Conservation (phyloP, 2,329 filamentous ascomycete species). For the Diaporthe vexans region DNA sequence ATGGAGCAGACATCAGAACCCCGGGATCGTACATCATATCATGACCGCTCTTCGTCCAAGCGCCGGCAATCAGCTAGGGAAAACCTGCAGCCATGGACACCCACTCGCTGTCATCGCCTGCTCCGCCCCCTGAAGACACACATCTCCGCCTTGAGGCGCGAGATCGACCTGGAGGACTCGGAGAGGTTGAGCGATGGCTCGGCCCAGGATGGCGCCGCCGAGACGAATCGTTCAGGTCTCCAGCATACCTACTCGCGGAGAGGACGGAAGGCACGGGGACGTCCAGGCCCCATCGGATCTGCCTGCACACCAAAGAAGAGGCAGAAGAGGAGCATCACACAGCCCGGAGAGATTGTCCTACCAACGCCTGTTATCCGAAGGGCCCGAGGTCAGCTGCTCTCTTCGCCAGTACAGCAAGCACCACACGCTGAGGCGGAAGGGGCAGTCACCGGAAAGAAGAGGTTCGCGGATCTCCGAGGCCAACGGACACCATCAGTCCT, state of each 20-base stretch:
- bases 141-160: slow-evolving; percentile 55
- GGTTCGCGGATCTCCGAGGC: slow-evolving; percentile 41
- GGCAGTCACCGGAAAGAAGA: not conserved
- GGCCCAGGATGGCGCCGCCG: not conserved
- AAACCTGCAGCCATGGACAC: slow-evolving; percentile 58
- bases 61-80: slow-evolving; percentile 20
- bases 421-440: not conserved
- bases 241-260: slow-evolving; percentile 43
- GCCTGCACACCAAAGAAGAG: slow-evolving; percentile 4
- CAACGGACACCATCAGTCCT: slow-evolving; percentile 13
- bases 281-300: not conserved
- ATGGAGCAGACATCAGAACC: slow-evolving; percentile 34
- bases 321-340: slow-evolving; percentile 8
- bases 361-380: slow-evolving; percentile 52
- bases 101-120: slow-evolving; percentile 61
- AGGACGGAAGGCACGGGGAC: slow-evolving; percentile 28
- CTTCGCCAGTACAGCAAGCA: slow-evolving; percentile 46
- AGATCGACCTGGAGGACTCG: slow-evolving; percentile 45
- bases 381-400: slow-evolving; percentile 48
- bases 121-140: slow-evolving; percentile 62
- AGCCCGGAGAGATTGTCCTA: slow-evolving; percentile 47
- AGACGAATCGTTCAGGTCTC: not conserved
- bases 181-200: slow-evolving; percentile 1
- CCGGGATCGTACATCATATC: slow-evolving; percentile 11
- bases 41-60: not conserved